These are phyloP conservation scores for Xylaria sp. DNA, from an alignment of 2,329 filamentous ascomycete species.

Conservation along the genomic window DNA sequence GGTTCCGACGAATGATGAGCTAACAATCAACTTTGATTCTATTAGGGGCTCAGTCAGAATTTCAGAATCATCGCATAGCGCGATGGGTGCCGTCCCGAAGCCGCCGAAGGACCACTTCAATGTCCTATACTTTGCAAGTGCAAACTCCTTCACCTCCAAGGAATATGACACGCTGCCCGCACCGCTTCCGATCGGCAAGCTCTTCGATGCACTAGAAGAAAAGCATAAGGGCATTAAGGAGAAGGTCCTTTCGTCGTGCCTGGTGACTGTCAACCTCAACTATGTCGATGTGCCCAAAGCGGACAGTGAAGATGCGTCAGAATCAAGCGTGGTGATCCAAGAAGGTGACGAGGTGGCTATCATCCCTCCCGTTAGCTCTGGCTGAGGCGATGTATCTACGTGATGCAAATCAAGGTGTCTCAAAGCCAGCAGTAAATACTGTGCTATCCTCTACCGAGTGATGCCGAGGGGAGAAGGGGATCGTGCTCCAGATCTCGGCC, in stretches of 20 bases:
- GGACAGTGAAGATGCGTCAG: slow-evolving; percentile 48
- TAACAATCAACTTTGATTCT: slow-evolving; percentile 28
- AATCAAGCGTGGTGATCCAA: slow-evolving; percentile 62
- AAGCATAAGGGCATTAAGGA: slow-evolving; percentile 75
- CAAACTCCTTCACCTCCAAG: slow-evolving; percentile 76
- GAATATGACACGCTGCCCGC: slow-evolving; percentile 73
- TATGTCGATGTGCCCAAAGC: slow-evolving; percentile 76
- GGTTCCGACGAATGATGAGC: slow-evolving; percentile 9
- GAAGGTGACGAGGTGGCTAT: slow-evolving; percentile 87
- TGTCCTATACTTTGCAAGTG: slow-evolving; percentile 84
- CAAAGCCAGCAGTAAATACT: background rate
- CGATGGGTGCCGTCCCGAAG: slow-evolving; percentile 56
- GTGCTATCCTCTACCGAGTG: background rate
- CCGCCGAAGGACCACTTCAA: slow-evolving; percentile 75
- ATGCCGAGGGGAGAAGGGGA: slow-evolving; percentile 29
- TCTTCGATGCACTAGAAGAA: slow-evolving; percentile 76
- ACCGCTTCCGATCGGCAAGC: slow-evolving; percentile 69
- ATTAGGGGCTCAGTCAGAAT: slow-evolving; percentile 2
- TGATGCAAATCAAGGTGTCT: background rate
- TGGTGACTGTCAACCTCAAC: slow-evolving; percentile 82
- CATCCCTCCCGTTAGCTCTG: slow-evolving; percentile 88
- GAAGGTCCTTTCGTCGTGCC: slow-evolving; percentile 76
- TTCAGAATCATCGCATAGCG: slow-evolving; percentile 8
- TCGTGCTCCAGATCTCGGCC: slow-evolving; percentile 28
- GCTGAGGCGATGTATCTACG: slow-evolving; percentile 58